Base-by-base conservation (phyloP, 176 grass and related monocot genomes). In the Microstegium vimineum region DNA sequence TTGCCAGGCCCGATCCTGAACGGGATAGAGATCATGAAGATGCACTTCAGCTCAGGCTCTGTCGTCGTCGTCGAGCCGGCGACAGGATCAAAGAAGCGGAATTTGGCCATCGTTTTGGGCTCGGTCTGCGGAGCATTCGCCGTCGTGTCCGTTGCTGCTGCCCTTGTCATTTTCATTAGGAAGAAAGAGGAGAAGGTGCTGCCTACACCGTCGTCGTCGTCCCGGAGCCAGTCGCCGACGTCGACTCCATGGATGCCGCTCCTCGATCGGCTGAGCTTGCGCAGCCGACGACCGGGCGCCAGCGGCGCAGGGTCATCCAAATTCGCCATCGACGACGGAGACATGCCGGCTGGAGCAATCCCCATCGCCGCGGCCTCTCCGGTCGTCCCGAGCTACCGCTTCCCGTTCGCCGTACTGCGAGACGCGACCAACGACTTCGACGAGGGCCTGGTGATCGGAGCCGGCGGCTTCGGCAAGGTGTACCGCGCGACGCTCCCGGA, bases 21-120 rank as follows among this genome's bases (percentile, higher is more conserved):
- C 22, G 94, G 94, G 0, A 68, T 97, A 4, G 94, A 97, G 85
- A 97, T 97, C 74, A 85, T 91, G 92, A 84, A 77, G 69, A 82
- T 97, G 18, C 15, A 66, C n/a, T 22, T 68, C 61, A 60, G 35
- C 35, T 52, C 74, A 17, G 87, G 87, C 10, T 82, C 82, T 10
- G 83, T 83, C 18, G 63, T 82, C 77, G 84, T 90, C 22, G 81
- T 94, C 20, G 46, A 73, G 37, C 77, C 91, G 8, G 0, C 60
- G 57, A 30, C 42, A 3, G 12, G 78, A 10, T 65, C 28, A 20
- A 18, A 42, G 31, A 94, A 73, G 64, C 23, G 25, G 34, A 71
- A 47, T 23, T 15, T 94, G 9, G 88, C 83, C 59, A 45, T 92
- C 36, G 33, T 94, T 54, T 33, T 94, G 64, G 92, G 90, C 28